Base-by-base conservation (phyloP, 305 asterid genomes). In the Withania somnifera region DNA sequence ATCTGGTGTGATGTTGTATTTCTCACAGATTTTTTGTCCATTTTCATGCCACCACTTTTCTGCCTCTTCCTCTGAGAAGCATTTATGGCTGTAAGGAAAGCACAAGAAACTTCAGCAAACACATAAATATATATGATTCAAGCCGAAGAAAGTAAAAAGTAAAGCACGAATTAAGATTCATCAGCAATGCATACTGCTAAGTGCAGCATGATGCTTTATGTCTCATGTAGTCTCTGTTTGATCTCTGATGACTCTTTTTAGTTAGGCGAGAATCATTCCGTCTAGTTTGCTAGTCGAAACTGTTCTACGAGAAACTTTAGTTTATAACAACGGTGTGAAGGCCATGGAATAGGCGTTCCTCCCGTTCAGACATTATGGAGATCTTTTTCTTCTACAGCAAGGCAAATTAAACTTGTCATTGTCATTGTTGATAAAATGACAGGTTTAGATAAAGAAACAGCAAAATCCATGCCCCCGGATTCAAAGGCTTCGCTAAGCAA, bases 31-130 rank as follows among this genome's bases (percentile, higher is more conserved):
- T 87, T 90, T 88, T 50, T 90, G 86, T 63, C 86, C 95, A 75
- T 93, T 88, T 87, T 92, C 97, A 6, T 92, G 85, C 97, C 98
- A 95, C 99, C 99, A 95, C 63, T 83, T 91, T 82, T 92, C 97
- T 11, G 99, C 98, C 87, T 91, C 89, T 66, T 87, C 92, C 89
- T 93, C 98, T 6, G 92, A 88, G 90, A 92, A 93, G 76, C 80
- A 85, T 88, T 88, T 95, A 88, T 97, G 88, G 83, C 99, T 95
- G 92, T 68, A 87, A 61, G 24, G 13, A 57, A n/a, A 66, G 11
- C 24, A 83, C 22, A 58, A 22, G 81, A 50, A 57, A 10, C 57
- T 38, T 81, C 82, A 81, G 58, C 22, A 17, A 34, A 14, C 38
- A 9, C 30, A 45, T 58, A 26, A 42, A 9, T 28, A 76, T 8